Evolutionary conservation across 441 rosid genomes (phyloP).

Genomic region (Codiaeum variegatum): DNA sequence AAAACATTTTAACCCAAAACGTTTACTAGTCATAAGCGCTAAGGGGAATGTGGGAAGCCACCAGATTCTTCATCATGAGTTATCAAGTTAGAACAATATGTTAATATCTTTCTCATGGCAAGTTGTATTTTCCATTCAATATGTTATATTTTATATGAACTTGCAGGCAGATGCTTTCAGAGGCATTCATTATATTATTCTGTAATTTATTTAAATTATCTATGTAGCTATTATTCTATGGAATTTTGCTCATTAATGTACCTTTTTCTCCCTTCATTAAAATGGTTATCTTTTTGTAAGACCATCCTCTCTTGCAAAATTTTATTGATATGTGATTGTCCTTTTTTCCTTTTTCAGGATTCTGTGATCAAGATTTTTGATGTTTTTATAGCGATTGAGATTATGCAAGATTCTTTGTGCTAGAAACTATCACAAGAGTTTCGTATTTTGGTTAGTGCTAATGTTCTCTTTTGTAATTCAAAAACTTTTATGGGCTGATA

Average conservation of each 20-base stretch:
- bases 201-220: no score
- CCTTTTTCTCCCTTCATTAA: not conserved
- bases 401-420: conserved; percentile 84
- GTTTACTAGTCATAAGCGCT: conserved; percentile 30
- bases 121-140: not conserved
- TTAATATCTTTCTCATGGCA: conserved; percentile 80
- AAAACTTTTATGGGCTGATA: not conserved
- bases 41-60: conserved; percentile 24
- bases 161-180: no score
- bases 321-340: conserved; percentile 8
- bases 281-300: not conserved
- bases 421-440: conserved; percentile 93
- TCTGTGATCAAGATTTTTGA: conserved; percentile 82
- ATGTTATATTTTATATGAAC: no score
- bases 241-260: not conserved
- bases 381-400: conserved; percentile 63
- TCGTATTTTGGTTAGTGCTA: conserved; percentile 78
- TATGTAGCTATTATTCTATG: not conserved
- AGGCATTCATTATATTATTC: no score
- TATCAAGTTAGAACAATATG: conserved; percentile 68
- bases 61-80: conserved; percentile 41
- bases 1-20: conserved; percentile 51
- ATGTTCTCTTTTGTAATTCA: conserved; percentile 3
- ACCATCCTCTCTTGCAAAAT: not conserved
- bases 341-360: conserved; percentile 43